These are phyloP conservation scores for Fusarium sp. DNA, from an alignment of 2,329 filamentous ascomycete species.

Conservation along the genomic window DNA sequence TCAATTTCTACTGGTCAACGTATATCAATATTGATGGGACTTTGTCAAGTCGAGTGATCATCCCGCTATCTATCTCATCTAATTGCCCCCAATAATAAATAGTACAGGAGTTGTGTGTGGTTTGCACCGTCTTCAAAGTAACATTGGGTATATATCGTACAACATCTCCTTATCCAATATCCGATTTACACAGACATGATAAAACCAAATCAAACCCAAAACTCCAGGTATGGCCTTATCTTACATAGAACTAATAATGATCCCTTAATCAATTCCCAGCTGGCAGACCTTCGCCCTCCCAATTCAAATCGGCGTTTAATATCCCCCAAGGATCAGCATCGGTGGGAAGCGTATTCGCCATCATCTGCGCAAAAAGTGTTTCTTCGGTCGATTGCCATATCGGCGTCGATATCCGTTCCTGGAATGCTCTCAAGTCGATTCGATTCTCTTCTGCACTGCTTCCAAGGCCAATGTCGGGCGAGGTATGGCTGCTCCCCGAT, in stretches of 20 bases:
- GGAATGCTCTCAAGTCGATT: slow-evolving; percentile 53
- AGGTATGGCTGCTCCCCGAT: slow-evolving; percentile 52
- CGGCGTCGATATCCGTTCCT: slow-evolving; percentile 51
- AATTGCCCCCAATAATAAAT: slow-evolving; percentile 9
- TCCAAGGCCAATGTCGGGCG: slow-evolving; percentile 52
- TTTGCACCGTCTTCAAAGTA: slow-evolving; percentile 12
- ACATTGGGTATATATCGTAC: slow-evolving; percentile 42
- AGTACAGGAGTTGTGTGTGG: slow-evolving; percentile 39
- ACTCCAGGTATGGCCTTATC: slow-evolving; percentile 11
- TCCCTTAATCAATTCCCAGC: slow-evolving; percentile 9
- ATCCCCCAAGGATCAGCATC: slow-evolving; percentile 52
- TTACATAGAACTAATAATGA: neutral
- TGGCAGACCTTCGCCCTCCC: slow-evolving; percentile 38
- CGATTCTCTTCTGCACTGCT: slow-evolving; percentile 56
- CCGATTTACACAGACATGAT: slow-evolving; percentile 8
- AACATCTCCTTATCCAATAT: slow-evolving; percentile 12
- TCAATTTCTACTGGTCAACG: neutral
- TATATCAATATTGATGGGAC: neutral
- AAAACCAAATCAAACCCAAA: slow-evolving; percentile 6
- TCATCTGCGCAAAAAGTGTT: slow-evolving; percentile 49
- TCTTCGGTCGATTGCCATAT: slow-evolving; percentile 54
- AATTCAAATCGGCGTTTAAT: slow-evolving; percentile 49
- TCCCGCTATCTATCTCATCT: neutral
- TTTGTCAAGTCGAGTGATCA: neutral
- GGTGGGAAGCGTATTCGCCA: slow-evolving; percentile 38